A percentile compares a stretch with the other conserved stretches of the same genome.
phyloP scores from a whole-genome alignment of 768 basidiomycete species.

The Udeniomyces megalosporus region DNA sequence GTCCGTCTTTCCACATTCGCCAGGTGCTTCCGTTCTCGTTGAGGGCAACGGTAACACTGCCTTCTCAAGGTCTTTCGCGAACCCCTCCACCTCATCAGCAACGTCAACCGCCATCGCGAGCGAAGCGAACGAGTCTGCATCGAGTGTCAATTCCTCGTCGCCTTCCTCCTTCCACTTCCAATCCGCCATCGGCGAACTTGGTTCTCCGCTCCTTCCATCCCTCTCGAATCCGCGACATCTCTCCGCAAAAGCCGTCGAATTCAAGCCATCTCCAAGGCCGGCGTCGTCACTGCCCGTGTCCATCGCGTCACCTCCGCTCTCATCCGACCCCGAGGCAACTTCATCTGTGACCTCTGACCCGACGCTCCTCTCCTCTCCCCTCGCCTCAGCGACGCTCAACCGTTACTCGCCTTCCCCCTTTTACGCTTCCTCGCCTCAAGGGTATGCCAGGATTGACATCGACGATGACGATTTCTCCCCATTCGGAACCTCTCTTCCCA shows the following conservation, averaged over 20 bases:
- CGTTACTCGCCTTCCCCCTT: neutral
- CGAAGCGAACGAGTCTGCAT: neutral
- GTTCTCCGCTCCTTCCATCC: neutral
- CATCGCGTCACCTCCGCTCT: conserved; percentile 35
- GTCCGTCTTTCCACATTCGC: too few species aligned
- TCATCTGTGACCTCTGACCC: neutral
- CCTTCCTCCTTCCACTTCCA: neutral
- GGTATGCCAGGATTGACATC: conserved; percentile 29
- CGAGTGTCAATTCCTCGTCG: neutral
- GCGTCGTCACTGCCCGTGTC: conserved; percentile 42
- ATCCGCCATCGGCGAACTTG: neutral
- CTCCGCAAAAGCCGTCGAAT: conserved; percentile 9
- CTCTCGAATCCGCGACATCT: conserved; percentile 1
- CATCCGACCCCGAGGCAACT: neutral
- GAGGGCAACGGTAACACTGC: neutral
- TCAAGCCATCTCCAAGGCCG: conserved; percentile 2
- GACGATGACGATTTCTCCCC: conserved; percentile 38
- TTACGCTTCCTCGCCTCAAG: neutral
- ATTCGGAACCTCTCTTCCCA: conserved; percentile 36
- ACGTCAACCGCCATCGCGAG: neutral
- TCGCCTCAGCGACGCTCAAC: neutral
- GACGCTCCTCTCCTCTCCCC: conserved; percentile 22
- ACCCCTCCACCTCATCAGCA: too few species aligned
- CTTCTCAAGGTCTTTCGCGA: neutral
- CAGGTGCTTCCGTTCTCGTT: neutral